Conservation (phyloP, 1,139 yeast genomes). For the Magnusiomyces magnusii region DNA sequence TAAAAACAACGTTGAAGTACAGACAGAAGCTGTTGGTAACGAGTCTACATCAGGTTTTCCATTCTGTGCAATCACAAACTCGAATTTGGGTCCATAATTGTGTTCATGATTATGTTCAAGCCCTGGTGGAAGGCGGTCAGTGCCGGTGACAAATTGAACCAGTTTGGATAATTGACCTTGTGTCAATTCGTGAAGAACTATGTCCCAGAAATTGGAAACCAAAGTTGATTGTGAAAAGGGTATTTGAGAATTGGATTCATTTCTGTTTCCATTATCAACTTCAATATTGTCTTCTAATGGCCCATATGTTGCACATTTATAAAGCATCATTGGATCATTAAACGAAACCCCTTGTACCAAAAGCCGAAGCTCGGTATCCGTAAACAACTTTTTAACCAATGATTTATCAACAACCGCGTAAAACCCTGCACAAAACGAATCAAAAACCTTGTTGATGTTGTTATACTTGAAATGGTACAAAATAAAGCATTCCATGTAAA, state of each 20-base stretch:
- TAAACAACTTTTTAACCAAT: background rate
- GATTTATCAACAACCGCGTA: background rate
- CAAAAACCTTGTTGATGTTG: background rate
- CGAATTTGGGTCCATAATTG: slow-evolving; percentile 20
- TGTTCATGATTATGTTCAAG: no score
- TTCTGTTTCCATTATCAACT: no score
- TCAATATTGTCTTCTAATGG: background rate
- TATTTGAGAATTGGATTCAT: no score
- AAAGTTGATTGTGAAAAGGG: no score
- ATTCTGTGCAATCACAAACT: slow-evolving; percentile 21
- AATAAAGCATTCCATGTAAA: background rate
- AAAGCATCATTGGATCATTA: slow-evolving; percentile 18
- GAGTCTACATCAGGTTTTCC: slow-evolving; percentile 18
- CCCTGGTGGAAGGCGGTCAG: slow-evolving; percentile 24
- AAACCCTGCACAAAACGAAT: background rate
- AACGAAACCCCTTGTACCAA: slow-evolving; percentile 23
- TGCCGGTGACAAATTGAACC: slow-evolving; percentile 30
- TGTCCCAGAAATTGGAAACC: slow-evolving; percentile 21
- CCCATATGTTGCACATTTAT: slow-evolving; percentile 16
- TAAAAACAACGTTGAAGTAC: slow-evolving; percentile 24
- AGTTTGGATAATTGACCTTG: slow-evolving; percentile 19
- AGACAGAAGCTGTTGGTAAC: slow-evolving; percentile 28
- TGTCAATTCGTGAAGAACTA: slow-evolving; percentile 19
- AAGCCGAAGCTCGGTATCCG: slow-evolving; percentile 16
- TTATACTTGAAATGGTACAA: background rate